These are phyloP conservation scores for Aspergillus sp. DNA, from an alignment of 2,329 filamentous ascomycete genomes.

Conservation along the genomic window DNA sequence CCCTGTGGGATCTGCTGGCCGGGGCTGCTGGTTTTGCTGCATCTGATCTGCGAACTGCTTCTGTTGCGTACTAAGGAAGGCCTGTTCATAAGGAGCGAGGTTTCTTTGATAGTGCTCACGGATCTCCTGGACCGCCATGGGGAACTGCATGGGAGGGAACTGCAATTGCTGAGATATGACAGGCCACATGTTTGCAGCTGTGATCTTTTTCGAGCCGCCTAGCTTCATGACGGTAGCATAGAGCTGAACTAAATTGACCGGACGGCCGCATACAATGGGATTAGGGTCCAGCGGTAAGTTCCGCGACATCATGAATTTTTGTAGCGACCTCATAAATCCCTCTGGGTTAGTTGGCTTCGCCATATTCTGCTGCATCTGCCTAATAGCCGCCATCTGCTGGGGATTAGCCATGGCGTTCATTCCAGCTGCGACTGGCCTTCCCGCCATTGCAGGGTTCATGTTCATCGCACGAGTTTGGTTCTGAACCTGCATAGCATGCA, in stretches of 20 bases:
- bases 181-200: conserved; percentile 66
- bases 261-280: conserved; percentile 68
- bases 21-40: conserved; percentile 40
- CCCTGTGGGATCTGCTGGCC: conserved; percentile 31
- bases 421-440: conserved; percentile 27
- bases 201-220: conserved; percentile 72
- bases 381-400: conserved; percentile 42
- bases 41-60: conserved; percentile 39
- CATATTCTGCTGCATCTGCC: conserved; percentile 45
- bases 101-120: conserved; percentile 70
- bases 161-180: conserved; percentile 61
- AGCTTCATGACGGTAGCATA: conserved; percentile 73
- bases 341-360: conserved; percentile 50
- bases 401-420: conserved; percentile 37
- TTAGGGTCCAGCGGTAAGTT: conserved; percentile 69
- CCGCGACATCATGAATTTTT: conserved; percentile 70
- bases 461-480: conserved; percentile 64
- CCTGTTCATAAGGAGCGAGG: conserved; percentile 67
- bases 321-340: conserved; percentile 70
- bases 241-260: conserved; percentile 68
- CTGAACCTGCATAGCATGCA: conserved; percentile 81
- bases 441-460: conserved; percentile 33
- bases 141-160: conserved; percentile 59
- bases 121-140: conserved; percentile 64
- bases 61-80: conserved; percentile 40